Conservation (phyloP, 164 flowering plant genomes). For the Vitis rupestris region DNA sequence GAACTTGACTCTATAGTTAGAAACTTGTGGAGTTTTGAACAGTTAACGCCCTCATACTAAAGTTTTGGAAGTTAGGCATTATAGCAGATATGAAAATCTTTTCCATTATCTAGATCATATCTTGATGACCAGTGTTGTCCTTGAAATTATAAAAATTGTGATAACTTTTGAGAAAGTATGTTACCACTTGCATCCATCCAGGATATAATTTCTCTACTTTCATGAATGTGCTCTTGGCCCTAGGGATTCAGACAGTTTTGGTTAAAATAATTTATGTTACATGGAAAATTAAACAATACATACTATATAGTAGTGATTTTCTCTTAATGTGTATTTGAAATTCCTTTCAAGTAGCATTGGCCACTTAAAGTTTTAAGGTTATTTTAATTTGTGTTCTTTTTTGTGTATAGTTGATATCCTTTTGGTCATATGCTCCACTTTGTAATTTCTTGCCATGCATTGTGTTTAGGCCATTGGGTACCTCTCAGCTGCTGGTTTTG, state of each 20-base stretch:
- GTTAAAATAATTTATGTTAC: background rate
- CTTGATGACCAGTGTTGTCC: too few species aligned
- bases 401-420: constrained; percentile 6
- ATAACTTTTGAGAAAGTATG: too few species aligned
- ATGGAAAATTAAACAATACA: constrained; percentile 4
- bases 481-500: constrained; percentile 99
- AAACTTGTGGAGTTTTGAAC: too few species aligned
- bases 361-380: background rate
- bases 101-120: too few species aligned
- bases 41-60: too few species aligned
- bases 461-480: constrained; percentile 71
- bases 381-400: background rate
- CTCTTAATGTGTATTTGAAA: background rate
- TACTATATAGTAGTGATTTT: background rate
- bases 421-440: constrained; percentile 3
- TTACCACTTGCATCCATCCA: too few species aligned
- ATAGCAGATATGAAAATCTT: too few species aligned
- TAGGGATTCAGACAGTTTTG: background rate
- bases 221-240: background rate
- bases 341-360: too few species aligned
- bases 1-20: too few species aligned
- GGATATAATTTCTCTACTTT: too few species aligned
- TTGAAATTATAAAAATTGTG: too few species aligned
- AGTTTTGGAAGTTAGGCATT: too few species aligned
- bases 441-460: constrained; percentile 4